These are phyloP conservation scores for Phytophthora vignae DNA, from an alignment of 352 stramenopile genomes.

Conservation along the genomic window DNA sequence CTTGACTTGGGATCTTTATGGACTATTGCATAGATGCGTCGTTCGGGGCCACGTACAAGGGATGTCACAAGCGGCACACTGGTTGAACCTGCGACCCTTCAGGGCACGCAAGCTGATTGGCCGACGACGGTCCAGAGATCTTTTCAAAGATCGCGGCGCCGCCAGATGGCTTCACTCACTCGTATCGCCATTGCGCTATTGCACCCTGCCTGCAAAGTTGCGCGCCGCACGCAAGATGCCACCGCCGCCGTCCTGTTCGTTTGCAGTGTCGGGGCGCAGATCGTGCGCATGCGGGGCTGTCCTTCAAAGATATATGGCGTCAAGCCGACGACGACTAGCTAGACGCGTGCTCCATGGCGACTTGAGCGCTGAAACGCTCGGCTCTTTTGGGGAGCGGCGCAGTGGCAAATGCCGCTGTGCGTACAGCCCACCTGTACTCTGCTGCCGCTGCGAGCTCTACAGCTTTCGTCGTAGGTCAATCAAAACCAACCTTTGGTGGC, in stretches of 20 bases:
- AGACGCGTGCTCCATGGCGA: slow-evolving; percentile 17
- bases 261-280: slow-evolving; percentile 2
- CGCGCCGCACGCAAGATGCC: neutral
- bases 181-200: too few species aligned
- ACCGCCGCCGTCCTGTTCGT: slow-evolving; percentile 2
- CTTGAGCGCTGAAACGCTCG: neutral
- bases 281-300: slow-evolving; percentile 18
- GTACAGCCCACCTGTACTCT: too few species aligned
- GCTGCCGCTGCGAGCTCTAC: too few species aligned
- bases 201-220: neutral
- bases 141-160: slow-evolving; percentile 6
- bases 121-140: slow-evolving; percentile 11
- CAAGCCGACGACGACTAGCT: slow-evolving; percentile 26
- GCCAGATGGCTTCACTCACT: neutral
- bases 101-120: slow-evolving; percentile 19
- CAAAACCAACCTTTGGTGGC: neutral
- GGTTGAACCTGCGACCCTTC: slow-evolving; percentile 22
- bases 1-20: neutral
- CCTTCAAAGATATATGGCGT: slow-evolving; percentile 23
- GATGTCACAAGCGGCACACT: neutral
- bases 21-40: neutral
- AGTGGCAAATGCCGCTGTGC: neutral
- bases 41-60: neutral
- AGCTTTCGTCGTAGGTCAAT: neutral
- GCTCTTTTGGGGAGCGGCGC: neutral